Evolutionary conservation across 192 early-diverging fungal genomes (phyloP), one percentile per base, ranked within the genome.

Genomic region (Dissophora ornata): DNA sequence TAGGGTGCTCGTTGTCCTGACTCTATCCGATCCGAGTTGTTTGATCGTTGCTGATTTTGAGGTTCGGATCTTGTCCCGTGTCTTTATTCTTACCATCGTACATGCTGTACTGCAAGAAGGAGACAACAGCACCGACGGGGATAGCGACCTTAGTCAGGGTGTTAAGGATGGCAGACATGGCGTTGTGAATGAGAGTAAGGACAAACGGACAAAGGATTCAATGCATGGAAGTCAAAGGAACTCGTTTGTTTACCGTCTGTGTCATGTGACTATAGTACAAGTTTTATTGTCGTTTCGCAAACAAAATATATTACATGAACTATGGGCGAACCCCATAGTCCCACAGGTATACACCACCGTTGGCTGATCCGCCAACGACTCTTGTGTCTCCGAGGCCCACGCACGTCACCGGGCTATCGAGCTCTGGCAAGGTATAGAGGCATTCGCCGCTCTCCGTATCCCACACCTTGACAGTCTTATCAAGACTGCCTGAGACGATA

Each of bases 81-180:
- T n/a, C n/a, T n/a, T n/a, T n/a, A 34, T 24, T 42, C 66, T 62
- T 90, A 95, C 95, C 96, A 84, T 97, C 94, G 82, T 97, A 97
- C 82, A 98, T 93, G 74, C 91, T 90, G 68, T 89, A 89, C 83
- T 95, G 92, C 25, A 90, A 55, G 45, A 89, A 91, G 33, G 85
- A 82, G 18, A 91, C 86, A 54, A 85, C 87, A 34, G 86, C 81
- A 55, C 91, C 90, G 49, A 96, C 49, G 26, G 90, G 94, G 57
- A 97, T 80, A 28, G 92, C 94, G 79, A 87, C 86, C 53, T 93
- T 93, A 33, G 95, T 91, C 30, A 99, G 81, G 42, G 83, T 86
- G 71, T 90, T 88, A 19, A 94, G 81, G 50, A 85, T 79, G 45
- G 70, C 71, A 54, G 83, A 79, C 88, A 88, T 88, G 48, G 55